Percentiles rank a stretch among this genome's conserved stretches.
Conservation (phyloP, 2,329 filamentous ascomycete genomes). For the Cladosporium sp. region DNA sequence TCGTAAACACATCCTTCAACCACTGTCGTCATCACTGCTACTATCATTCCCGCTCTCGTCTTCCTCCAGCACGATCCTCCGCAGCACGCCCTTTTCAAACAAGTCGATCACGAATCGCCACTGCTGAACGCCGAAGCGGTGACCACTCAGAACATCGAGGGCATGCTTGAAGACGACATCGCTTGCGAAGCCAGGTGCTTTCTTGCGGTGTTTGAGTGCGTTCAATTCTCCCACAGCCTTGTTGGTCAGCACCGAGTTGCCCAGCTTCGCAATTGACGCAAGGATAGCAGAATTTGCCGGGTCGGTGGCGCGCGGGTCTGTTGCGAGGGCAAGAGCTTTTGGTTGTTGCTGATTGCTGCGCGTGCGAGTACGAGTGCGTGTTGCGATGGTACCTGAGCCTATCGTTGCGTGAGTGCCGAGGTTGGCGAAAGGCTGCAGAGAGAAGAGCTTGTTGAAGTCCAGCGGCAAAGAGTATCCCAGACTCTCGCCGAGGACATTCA, state of each 20-base stretch:
- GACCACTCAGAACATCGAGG: slow-evolving; percentile 79
- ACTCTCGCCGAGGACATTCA: slow-evolving; percentile 77
- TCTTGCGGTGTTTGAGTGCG: slow-evolving; percentile 54
- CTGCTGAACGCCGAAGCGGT: slow-evolving; percentile 84
- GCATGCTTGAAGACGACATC: slow-evolving; percentile 80
- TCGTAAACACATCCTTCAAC: background rate
- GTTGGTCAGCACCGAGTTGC: slow-evolving; percentile 90
- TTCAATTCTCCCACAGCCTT: slow-evolving; percentile 79
- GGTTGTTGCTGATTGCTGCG: slow-evolving; percentile 11
- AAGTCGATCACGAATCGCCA: slow-evolving; percentile 89
- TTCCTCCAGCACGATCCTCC: slow-evolving; percentile 79
- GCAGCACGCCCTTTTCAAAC: slow-evolving; percentile 86
- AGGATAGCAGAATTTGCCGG: slow-evolving; percentile 71
- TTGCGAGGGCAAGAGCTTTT: slow-evolving; percentile 4
- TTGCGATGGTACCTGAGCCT: background rate
- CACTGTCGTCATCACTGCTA: slow-evolving; percentile 29
- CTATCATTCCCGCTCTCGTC: slow-evolving; percentile 60
- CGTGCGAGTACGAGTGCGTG: slow-evolving; percentile 21
- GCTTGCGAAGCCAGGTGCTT: slow-evolving; percentile 72
- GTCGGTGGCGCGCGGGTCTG: slow-evolving; percentile 47
- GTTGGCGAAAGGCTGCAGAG: slow-evolving; percentile 46
- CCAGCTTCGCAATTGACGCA: slow-evolving; percentile 80
- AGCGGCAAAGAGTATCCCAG: slow-evolving; percentile 85
- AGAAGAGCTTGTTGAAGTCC: slow-evolving; percentile 75
- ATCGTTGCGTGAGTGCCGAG: slow-evolving; percentile 17